Base-by-base conservation (phyloP, 2,329 filamentous ascomycete species). In the Zasmidium cellare region DNA sequence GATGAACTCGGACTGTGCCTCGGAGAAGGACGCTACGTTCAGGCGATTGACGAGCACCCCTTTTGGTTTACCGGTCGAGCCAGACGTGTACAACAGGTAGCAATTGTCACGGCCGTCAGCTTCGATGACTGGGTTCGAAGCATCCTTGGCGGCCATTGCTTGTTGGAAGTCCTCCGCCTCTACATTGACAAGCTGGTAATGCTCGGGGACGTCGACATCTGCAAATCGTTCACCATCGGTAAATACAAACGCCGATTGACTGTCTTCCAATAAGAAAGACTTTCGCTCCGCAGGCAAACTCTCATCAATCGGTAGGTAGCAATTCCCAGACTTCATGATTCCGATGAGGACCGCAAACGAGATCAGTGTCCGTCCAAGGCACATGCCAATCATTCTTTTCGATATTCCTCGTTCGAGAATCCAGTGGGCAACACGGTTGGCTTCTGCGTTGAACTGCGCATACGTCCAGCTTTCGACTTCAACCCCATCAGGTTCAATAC, bases 1-100 rank as follows among this genome's bases (percentile, higher is more conserved):
- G 11, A 62, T 62, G 48, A 53, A 57, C n/a, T 58, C 55, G 1
- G 46, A 54, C 51, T 55, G 55, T 9, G 60, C 54, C 28, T 62
- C 60, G 7, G 57, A 44, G 46, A 62, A 62, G 3, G 54, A 57
- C 9, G 47, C 48, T 46, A 96, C 81, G 65, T 91, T 93, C 25
- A 81, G 76, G 61, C 92, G 87, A 0, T 88, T 90, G 23, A 96
- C 82, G 3, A 89, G 80, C 3, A 94, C 87, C 1, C 90, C 89
- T 68, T 94, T 93, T 0, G 90, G 90, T 1, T 77, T 79, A 0
- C 89, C 90, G 0, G 90, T 93, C 35, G 88, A 93, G 2, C 91
- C 91, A n/a, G 56, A 58, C 5, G 56, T 58, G 51, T 51, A 58
- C 24, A 58, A 41, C 11, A 58, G 18, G 28, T 62, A 62, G 25